Conservation (phyloP, 2,329 filamentous ascomycete genomes). For the Phyllosticta paracitricarpa region DNA sequence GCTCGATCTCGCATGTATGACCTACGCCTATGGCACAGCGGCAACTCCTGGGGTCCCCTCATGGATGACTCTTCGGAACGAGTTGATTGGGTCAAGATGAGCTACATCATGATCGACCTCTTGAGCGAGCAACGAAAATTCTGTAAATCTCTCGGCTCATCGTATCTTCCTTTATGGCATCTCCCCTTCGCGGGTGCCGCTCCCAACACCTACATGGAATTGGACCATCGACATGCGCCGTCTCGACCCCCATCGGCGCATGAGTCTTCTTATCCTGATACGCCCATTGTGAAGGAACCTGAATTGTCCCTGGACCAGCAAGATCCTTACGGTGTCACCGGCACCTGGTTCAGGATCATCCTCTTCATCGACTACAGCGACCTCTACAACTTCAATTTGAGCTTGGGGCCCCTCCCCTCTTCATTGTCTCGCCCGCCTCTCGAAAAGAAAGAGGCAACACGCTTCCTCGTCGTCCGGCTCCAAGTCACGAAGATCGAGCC, state of each 20-base stretch:
- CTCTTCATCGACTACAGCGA: slow-evolving; percentile 56
- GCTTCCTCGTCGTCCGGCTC: slow-evolving; percentile 60
- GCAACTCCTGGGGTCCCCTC: slow-evolving; percentile 63
- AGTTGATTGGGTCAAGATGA: slow-evolving; percentile 73
- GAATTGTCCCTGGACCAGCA: slow-evolving; percentile 15
- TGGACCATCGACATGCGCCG: not conserved
- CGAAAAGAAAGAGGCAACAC: slow-evolving; percentile 54
- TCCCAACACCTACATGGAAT: slow-evolving; percentile 11
- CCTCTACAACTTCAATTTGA: slow-evolving; percentile 63
- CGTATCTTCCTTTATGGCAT: slow-evolving; percentile 22
- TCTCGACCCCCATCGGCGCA: not conserved
- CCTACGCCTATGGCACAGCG: slow-evolving; percentile 53
- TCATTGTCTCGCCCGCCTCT: slow-evolving; percentile 41
- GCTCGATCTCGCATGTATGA: slow-evolving; percentile 66
- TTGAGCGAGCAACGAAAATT: slow-evolving; percentile 46
- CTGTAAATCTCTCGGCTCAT: slow-evolving; percentile 17
- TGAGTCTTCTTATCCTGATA: not conserved
- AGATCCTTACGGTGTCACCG: slow-evolving; percentile 63
- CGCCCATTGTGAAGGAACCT: slow-evolving; percentile 23
- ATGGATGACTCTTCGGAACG: slow-evolving; percentile 48
- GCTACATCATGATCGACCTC: slow-evolving; percentile 62
- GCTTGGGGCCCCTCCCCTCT: slow-evolving; percentile 22
- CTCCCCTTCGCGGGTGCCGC: slow-evolving; percentile 21
- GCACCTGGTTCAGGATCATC: slow-evolving; percentile 54
- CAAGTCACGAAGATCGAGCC: slow-evolving; percentile 49